Evolutionary conservation across 1,139 yeast genomes (phyloP).

Genomic region (Diutina rugosa): DNA sequence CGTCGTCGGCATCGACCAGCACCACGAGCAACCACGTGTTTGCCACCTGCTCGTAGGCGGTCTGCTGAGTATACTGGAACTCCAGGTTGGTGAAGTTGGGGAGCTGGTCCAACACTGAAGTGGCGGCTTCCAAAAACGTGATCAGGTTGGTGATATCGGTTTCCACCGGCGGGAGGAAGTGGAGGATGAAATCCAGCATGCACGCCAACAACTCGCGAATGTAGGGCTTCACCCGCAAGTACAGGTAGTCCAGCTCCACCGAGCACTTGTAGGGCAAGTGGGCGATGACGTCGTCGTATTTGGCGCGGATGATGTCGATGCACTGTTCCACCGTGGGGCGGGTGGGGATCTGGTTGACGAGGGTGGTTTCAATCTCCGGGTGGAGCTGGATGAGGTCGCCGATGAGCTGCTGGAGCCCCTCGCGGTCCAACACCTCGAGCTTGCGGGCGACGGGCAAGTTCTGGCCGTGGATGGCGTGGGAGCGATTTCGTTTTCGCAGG

Average conservation of each 20-base stretch:
- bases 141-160: slow-evolving; percentile 29
- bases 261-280: slow-evolving; percentile 70
- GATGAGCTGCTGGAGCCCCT: slow-evolving; percentile 40
- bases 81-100: slow-evolving; percentile 65
- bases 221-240: slow-evolving; percentile 61
- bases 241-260: slow-evolving; percentile 71
- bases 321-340: slow-evolving; percentile 42
- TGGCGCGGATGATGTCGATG: slow-evolving; percentile 32
- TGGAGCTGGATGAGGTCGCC: slow-evolving; percentile 39
- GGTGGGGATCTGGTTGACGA: slow-evolving; percentile 39
- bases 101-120: slow-evolving; percentile 48
- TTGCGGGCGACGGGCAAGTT: slow-evolving; percentile 45
- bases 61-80: slow-evolving; percentile 57
- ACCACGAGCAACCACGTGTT: slow-evolving; percentile 64
- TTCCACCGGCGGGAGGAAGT: slow-evolving; percentile 72
- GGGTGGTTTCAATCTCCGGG: slow-evolving; percentile 48
- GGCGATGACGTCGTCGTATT: slow-evolving; percentile 30
- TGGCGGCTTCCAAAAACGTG: slow-evolving; percentile 54
- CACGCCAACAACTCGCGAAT: slow-evolving; percentile 69
- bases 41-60: slow-evolving; percentile 73
- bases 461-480: slow-evolving; percentile 33
- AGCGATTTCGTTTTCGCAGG: not conserved
- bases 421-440: slow-evolving; percentile 53
- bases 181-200: slow-evolving; percentile 66
- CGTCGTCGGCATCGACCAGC: not conserved